These are phyloP conservation scores for Kernera saxatilis DNA, from an alignment of 345 rosid species.

Conservation along the genomic window DNA sequence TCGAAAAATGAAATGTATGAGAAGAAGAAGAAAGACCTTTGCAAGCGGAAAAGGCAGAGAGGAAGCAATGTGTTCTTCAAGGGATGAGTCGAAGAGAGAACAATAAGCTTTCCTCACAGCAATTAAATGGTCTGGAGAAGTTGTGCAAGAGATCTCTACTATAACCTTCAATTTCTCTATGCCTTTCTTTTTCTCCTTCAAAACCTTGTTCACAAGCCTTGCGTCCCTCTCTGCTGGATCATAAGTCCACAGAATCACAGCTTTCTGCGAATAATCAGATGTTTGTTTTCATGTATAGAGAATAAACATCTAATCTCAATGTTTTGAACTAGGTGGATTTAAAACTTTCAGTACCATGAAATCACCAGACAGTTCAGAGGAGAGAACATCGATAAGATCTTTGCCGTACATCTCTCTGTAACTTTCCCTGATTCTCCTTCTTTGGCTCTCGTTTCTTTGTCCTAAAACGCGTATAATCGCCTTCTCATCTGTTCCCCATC, in stretches of 20 bases:
- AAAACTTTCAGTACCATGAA: conserved; percentile 41
- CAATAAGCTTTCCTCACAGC: conserved; percentile 76
- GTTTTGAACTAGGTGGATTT: not conserved
- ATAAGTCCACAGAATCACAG: conserved; percentile 57
- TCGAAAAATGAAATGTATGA: not conserved
- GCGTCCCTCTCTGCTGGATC: conserved; percentile 93
- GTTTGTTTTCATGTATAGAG: not conserved
- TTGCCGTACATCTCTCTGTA: conserved; percentile 55
- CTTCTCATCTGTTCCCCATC: conserved; percentile 77
- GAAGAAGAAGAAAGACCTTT: conserved; percentile 49
- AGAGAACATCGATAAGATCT: conserved; percentile 53
- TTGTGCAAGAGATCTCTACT: conserved; percentile 74
- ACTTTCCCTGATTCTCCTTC: conserved; percentile 57
- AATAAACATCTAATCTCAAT: not conserved
- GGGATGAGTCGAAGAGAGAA: conserved; percentile 50
- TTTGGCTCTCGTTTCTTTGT: conserved; percentile 65
- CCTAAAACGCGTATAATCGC: conserved; percentile 56
- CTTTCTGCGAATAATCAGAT: conserved; percentile 43
- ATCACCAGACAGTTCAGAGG: conserved; percentile 76
- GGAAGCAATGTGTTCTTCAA: conserved; percentile 72
- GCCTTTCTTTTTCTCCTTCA: conserved; percentile 39
- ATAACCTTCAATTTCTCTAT: conserved; percentile 47
- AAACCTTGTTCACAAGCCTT: conserved; percentile 48
- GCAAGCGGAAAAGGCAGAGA: conserved; percentile 39
- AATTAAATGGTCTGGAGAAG: conserved; percentile 65